These are phyloP conservation scores for Cladosporium sp. DNA, from an alignment of 2,329 filamentous ascomycete species.

Conservation along the genomic window DNA sequence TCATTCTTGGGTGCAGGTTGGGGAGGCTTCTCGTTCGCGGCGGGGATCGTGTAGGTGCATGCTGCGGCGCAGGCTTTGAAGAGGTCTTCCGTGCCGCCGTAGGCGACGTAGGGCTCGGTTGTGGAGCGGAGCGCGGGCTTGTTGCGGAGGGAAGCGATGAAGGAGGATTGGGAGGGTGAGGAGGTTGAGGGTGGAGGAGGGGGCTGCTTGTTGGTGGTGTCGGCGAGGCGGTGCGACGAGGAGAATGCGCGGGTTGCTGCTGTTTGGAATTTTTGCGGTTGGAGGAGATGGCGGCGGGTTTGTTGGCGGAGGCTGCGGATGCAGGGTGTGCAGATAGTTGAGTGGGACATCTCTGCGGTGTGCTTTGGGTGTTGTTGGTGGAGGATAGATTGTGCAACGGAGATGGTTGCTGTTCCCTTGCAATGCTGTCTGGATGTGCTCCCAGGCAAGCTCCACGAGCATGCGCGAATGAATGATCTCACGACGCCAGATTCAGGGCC, in stretches of 20 bases:
- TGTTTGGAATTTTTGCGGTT: conserved; percentile 9
- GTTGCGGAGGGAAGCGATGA: conserved; percentile 20
- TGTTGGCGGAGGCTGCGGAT: conserved; percentile 19
- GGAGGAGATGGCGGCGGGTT: conserved; percentile 8
- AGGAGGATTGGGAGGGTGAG: conserved; percentile 12
- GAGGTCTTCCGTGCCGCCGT: conserved; percentile 70
- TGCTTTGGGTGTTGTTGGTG: too few relatives aligned
- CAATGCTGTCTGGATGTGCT: not conserved
- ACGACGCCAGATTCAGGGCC: conserved; percentile 1
- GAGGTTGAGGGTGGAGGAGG: conserved; percentile 12
- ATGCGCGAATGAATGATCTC: conserved; percentile 2
- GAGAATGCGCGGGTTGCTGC: conserved; percentile 9
- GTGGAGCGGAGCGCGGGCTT: conserved; percentile 30
- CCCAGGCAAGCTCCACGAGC: not conserved
- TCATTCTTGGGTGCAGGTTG: conserved; percentile 63
- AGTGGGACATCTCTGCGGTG: conserved; percentile 17
- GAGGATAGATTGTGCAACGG: too few relatives aligned
- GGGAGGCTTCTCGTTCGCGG: conserved; percentile 55
- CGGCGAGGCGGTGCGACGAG: conserved; percentile 1
- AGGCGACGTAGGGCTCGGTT: conserved; percentile 68
- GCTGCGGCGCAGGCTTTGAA: conserved; percentile 68
- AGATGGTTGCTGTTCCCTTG: too few relatives aligned
- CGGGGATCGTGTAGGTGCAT: conserved; percentile 70
- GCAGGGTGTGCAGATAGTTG: conserved; percentile 20
- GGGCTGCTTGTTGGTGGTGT: conserved; percentile 6